Evolutionary conservation across 805 yeast genomes (phyloP), one percentile per base, ranked within the genome.

Genomic region (Starmerella stellata): DNA sequence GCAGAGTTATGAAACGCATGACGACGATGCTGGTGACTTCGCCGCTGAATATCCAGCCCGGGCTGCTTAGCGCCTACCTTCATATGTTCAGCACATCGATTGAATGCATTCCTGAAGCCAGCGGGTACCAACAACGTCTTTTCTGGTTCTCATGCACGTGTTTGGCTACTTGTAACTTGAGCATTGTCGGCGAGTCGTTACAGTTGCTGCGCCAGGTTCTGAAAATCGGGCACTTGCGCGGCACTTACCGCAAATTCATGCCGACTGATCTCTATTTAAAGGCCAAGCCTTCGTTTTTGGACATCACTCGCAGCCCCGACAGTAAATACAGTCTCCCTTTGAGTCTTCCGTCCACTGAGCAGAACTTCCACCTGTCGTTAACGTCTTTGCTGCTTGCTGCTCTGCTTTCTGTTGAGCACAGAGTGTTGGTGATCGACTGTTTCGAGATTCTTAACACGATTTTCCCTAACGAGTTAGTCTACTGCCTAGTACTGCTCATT

Each of bases 191-290:
- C 4, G 32, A 37, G 5, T 30, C 43, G 3, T 30, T 40, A 9
- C 34, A 36, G 16, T 28, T 42, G 7, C 14, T 40, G 14, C 11
- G 25, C 11, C 38, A 42, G 16, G 13, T 21, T 13, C 20, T 42
- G 3, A 42, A 40, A 29, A 30, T 42, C 14, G 45, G 19, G 13
- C 45, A 42, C 16, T 40, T 37, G 27, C 27, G 45, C 2, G 45
- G 45, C 15, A 23, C 45, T 17, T 40, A 40, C 34, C n/a, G 21
- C 4, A 30, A 18, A 4, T 5, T 21, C 15, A 5, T 17, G 5
- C 9, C 38, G n/a, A 17, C 36, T 3, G 21, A 32, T n/a, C 23
- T 40, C 17, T 42, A 28, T 28, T 16, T 42, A 15, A 17, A 17
- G 13, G 44, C 30, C 24, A 17, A 9, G 4, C 44, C 45, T 2